A percentile compares a stretch with the other conserved stretches of the same genome.
phyloP scores from a whole-genome alignment of 352 stramenopile genomes.

The Pythium phragmitis region DNA sequence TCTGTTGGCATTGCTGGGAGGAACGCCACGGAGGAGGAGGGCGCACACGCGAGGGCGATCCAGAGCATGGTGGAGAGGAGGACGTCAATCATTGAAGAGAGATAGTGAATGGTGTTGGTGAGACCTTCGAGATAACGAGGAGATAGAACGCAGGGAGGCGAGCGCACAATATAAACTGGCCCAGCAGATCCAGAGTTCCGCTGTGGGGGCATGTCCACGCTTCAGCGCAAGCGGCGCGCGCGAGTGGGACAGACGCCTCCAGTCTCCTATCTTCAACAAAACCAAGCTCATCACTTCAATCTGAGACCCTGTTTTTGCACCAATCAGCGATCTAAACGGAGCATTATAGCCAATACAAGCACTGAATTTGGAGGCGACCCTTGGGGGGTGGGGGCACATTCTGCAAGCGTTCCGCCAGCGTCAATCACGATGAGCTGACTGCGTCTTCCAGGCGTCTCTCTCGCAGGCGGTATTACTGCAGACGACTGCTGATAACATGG shows the following conservation, averaged over 20 bases:
- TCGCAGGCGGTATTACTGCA: no score
- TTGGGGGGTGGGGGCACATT: constrained; percentile 1
- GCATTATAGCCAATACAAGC: background rate
- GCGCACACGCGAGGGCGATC: background rate
- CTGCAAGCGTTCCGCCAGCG: constrained; percentile 1
- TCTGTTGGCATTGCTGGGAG: background rate
- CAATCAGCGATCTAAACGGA: background rate
- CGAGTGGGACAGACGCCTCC: background rate
- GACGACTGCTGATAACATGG: no score
- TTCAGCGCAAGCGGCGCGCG: background rate
- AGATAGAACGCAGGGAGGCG: background rate
- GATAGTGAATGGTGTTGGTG: background rate
- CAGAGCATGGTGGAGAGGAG: background rate
- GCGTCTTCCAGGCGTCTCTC: background rate
- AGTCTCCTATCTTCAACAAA: background rate
- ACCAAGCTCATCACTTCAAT: constrained; percentile 1
- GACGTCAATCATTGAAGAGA: background rate
- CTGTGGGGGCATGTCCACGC: no score
- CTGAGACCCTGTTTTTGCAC: background rate
- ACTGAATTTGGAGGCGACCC: background rate
- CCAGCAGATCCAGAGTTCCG: background rate
- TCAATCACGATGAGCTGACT: constrained; percentile 1
- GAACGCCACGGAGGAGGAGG: background rate
- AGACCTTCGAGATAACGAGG: background rate
- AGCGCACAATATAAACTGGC: background rate